Evolutionary conservation across 2,329 filamentous ascomycete species (phyloP), one percentile per base, ranked within the genome.

Genomic region (Pseudocercospora macadamiae): DNA sequence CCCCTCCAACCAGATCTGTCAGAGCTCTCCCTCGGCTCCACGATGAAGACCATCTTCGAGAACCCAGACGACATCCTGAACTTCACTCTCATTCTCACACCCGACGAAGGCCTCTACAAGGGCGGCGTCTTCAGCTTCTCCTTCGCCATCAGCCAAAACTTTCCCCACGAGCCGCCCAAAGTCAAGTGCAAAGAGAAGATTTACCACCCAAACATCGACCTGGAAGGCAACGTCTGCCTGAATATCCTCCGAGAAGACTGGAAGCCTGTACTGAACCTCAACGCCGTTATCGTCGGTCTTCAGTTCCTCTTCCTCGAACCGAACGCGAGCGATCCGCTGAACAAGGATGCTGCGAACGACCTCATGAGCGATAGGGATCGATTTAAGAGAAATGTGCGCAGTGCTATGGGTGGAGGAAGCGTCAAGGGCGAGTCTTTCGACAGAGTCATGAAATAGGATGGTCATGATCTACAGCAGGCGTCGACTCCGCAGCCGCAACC

Each of bases 191-290:
- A 88, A 68, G 91, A 99, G 78, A 97, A 96, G 82, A 97, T 99
- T 70, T 99, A 99, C 79, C 95, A 99, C 75, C 95, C 95, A 4
- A 99, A 99, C 77, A 99, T 99, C 74, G 95, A 99, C 72, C 83
- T 96, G 37, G 91, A 97, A 74, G 95, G 95, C 68, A 99, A 99
- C 74, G 93, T 99, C 63, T 99, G 95, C 80, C 79, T 99, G 71
- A 99, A 99, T 75, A 99, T 99, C 70, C 77, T 99, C 71, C 83
- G 95, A 62, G 95, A 99, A 79, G 95, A 99, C 79, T 99, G 95
- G 95, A 99, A 97, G 82, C 95, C 95, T 0, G 95, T 99, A 44
- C 79, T 99, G 73, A 97, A 97, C 75, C 77, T 99, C 74, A 97
- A 97, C 73, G 93, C 95, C 14, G 92, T 97, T 37, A 95, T 99